Base-by-base conservation (phyloP, 2,329 filamentous ascomycete species). In the Sordariomycetes sp. region DNA sequence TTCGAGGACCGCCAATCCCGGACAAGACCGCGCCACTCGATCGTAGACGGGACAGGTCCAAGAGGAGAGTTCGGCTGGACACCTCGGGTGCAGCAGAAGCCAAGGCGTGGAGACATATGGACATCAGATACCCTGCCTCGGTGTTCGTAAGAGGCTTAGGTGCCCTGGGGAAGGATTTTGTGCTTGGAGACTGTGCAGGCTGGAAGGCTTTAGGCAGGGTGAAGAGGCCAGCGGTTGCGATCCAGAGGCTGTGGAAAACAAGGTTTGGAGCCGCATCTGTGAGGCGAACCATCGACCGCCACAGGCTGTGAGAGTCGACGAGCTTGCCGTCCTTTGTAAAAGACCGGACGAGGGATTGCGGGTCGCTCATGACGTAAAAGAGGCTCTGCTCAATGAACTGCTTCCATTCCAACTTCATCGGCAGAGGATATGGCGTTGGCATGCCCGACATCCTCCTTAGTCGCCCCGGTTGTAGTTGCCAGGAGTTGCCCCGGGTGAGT, bases 171-270 rank as follows among this genome's bases (percentile, higher is more conserved):
- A 72, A 72, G 4, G 71, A 63, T 58, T 67, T 71, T 22, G 65
- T 65, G 2, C 67, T 69, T 0, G 72, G 67, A 20, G 72, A 71
- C 10, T 68, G 69, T 52, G 71, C 65, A 10, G 70, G 66, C 58
- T 73, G 73, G 1, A 79, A 62, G 6, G 70, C 62, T 57, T 72
- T 70, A 1, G 81, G 79, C 1, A 79, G 75, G n/a, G 73, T 69
- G 62, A 85, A 86, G 4, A 86, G 69, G 53, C 74, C 74, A 8
- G 75, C 77, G 1, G 82, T 74, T 6, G 80, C 80, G 61, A 80
- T 72, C 84, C 84, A 87, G 5, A 87, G 71, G 62, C 80, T 83
- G 64, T 85, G 79, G 55, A 85, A 78, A 2, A 86, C 80, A 22
- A 85, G 65, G 53, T 71, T 79, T 4, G 81, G 79, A 17, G 77